phyloP scores from a whole-genome alignment of 2,329 filamentous ascomycete genomes.

The Botrytis hyacinthi region DNA sequence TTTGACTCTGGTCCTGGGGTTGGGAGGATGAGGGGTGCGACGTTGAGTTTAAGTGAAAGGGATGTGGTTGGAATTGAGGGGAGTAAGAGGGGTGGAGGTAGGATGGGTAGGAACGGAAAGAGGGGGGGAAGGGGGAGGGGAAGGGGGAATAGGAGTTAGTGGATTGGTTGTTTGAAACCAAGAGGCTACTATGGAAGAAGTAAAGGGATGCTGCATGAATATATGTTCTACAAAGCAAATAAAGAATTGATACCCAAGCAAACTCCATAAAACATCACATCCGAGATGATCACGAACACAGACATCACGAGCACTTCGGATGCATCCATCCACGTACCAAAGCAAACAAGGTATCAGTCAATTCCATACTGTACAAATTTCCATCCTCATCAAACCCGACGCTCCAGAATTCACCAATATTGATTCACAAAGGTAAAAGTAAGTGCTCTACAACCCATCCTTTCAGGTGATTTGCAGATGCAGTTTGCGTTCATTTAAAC shows the following conservation, averaged over 20 bases:
- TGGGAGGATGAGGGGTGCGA: conserved; percentile 72
- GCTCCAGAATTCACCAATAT: conserved; percentile 2
- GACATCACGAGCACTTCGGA: background rate
- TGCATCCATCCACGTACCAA: background rate
- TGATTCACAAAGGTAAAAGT: background rate
- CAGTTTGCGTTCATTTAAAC: background rate
- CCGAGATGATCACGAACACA: background rate
- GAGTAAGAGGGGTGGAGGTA: conserved; percentile 41
- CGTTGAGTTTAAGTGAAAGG: conserved; percentile 71
- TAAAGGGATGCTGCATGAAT: background rate
- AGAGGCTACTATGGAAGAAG: background rate
- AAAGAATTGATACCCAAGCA: conserved; percentile 15
- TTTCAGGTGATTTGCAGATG: background rate
- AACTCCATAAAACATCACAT: background rate
- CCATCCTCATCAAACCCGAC: background rate
- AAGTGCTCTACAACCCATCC: background rate
- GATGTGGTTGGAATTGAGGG: conserved; percentile 74
- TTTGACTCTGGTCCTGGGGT: conserved; percentile 74
- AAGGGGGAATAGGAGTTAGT: conserved; percentile 8
- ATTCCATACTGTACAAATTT: conserved; percentile 9
- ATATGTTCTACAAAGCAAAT: background rate
- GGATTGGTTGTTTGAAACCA: background rate
- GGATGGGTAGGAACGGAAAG: conserved; percentile 36
- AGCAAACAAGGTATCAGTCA: background rate
- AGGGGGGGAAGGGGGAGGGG: conserved; percentile 21